Evolutionary conservation across 768 basidiomycete genomes (phyloP), one percentile per base, ranked within the genome.

Genomic region (Chalciporus sphaerocephalus): DNA sequence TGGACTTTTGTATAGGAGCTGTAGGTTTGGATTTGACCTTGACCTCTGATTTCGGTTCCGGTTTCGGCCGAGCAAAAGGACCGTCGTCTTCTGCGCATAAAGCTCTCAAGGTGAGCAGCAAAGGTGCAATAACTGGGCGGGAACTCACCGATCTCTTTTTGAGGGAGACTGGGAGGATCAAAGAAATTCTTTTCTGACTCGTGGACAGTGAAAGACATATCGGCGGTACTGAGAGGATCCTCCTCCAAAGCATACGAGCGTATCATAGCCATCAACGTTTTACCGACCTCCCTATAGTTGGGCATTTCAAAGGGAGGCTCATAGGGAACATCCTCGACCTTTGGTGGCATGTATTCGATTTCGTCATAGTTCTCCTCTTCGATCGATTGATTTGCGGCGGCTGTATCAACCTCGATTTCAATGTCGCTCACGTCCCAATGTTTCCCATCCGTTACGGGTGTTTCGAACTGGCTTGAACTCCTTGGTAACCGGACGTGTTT

Each of bases 341-440:
- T 74, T 10, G 78, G 77, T 18, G 77, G 74, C 72, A 76, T 76
- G 47, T 79, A 79, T 52, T 79, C 77, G 9, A 78, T 70, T 55
- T 79, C 78, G 44, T 71, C 73, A 32, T 60, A 63, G 35, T 69
- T 69, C 30, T 71, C 64, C 35, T 60, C 65, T 44, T 55, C 51
- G 0, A 55, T 50, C 0, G 57, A 51, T 33, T 63, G 55, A 18
- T 54, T 59, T 35, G 57, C 62, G 9, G 42, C 51, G 10, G 50
- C 40, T 6, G 30, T 40, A 12, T 57, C 57, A 18, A 67, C 53
- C 25, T 68, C 67, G 9, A 74, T 60, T 27, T 72, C 73, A 12
- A 65, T 67, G 37, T 87, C 85, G 53, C 79, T 81, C 25, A 87
- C 75, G 54, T 92, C 87, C 88, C 87, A 92, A 46, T 84, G 79